These are phyloP conservation scores for Tricholoma terreum DNA, from an alignment of 768 basidiomycete species.

Conservation along the genomic window DNA sequence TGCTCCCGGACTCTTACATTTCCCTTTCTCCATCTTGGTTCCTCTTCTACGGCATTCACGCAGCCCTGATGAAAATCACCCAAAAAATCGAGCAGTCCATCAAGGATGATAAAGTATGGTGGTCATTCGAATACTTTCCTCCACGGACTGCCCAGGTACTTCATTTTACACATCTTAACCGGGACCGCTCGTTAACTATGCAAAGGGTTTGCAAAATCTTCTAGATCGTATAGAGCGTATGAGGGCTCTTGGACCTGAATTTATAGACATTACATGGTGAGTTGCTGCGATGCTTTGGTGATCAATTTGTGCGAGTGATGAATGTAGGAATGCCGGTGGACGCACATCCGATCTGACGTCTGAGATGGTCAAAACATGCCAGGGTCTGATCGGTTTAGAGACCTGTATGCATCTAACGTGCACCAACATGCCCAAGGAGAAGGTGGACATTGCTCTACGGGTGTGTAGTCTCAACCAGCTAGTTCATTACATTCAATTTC, in stretches of 20 bases:
- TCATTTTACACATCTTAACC: constrained; percentile 8
- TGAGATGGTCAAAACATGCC: constrained; percentile 93
- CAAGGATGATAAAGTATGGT: constrained; percentile 88
- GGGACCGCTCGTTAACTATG: constrained; percentile 1
- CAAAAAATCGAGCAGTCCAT: constrained; percentile 87
- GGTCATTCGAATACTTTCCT: constrained; percentile 99
- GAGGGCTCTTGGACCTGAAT: constrained; percentile 92
- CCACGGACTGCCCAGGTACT: constrained; percentile 88
- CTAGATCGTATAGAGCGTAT: constrained; percentile 98
- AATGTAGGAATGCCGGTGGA: constrained; percentile 89
- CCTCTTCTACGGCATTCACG: constrained; percentile 23
- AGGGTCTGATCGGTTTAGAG: constrained; percentile 89
- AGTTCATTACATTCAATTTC: constrained; percentile 3
- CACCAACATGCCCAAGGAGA: constrained; percentile 96
- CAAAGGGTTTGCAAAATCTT: constrained; percentile 88
- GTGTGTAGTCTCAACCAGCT: constrained; percentile 44
- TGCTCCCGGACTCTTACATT: constrained; percentile 6
- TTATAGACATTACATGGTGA: constrained; percentile 96
- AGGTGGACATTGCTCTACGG: constrained; percentile 86
- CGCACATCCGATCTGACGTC: constrained; percentile 92
- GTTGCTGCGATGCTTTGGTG: constrained; percentile 12
- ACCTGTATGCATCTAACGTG: constrained; percentile 99
- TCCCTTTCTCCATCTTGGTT: constrained; percentile 12
- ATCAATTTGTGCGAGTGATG: neutral
- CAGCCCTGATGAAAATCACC: constrained; percentile 78